Percentiles rank a stretch among this genome's conserved stretches.
Conservation (phyloP, 345 rosid species). For the Nephelium lappaceum region DNA sequence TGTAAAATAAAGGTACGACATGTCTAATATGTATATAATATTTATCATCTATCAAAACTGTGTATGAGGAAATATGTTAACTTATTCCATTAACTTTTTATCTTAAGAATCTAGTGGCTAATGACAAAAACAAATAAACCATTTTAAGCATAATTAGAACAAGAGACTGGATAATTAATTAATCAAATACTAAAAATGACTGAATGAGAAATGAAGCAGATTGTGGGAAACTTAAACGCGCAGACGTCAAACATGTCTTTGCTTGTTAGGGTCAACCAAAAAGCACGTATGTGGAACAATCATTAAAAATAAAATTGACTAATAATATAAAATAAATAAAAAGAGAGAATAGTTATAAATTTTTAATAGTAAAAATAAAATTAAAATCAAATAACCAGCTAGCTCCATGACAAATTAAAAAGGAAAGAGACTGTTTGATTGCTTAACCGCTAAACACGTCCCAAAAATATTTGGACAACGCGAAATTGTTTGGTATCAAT, state of each 20-base stretch:
- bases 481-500: background rate
- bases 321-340: background rate
- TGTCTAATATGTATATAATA: no score
- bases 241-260: slow-evolving; percentile 17
- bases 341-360: background rate
- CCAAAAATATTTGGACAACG: background rate
- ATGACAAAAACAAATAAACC: no score
- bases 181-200: no score
- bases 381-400: background rate
- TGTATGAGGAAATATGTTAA: no score
- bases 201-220: background rate
- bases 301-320: background rate
- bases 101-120: no score
- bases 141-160: no score
- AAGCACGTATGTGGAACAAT: background rate
- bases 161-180: no score
- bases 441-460: slow-evolving; percentile 21
- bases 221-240: background rate
- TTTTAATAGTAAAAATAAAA: background rate
- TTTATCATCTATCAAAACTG: no score
- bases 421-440: background rate
- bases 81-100: no score
- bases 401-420: background rate
- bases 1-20: no score
- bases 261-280: background rate